Evolutionary conservation across 805 yeast species (phyloP).

Genomic region (Pichia ethanolica): DNA sequence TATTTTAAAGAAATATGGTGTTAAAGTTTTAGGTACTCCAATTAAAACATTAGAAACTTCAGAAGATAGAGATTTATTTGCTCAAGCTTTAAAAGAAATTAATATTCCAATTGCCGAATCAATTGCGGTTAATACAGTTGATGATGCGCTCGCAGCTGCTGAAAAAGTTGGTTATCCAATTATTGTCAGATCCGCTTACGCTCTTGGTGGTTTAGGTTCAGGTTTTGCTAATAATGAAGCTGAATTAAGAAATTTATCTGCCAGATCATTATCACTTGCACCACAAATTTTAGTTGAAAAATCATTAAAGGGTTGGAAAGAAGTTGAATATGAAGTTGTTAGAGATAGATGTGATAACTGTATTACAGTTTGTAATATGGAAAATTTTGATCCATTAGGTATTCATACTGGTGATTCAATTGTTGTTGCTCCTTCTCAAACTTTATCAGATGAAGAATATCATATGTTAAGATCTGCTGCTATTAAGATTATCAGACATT

Average conservation of each 20-base stretch:
- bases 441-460: constrained; percentile 92
- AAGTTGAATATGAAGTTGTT: constrained; percentile 96
- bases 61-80: constrained; percentile 95
- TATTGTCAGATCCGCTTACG: constrained; percentile 95
- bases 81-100: constrained; percentile 91
- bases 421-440: constrained; percentile 98
- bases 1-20: constrained; percentile 79
- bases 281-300: constrained; percentile 96
- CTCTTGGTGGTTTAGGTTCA: constrained; percentile 95
- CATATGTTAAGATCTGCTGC: constrained; percentile 98
- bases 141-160: constrained; percentile 91
- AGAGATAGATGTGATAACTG: constrained; percentile 95
- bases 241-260: constrained; percentile 80
- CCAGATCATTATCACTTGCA: constrained; percentile 81
- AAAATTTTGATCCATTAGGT: constrained; percentile 96
- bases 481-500: constrained; percentile 91
- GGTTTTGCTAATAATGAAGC: constrained; percentile 84
- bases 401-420: constrained; percentile 98
- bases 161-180: constrained; percentile 85
- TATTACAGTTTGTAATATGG: constrained; percentile 98
- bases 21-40: constrained; percentile 96
- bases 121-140: constrained; percentile 88
- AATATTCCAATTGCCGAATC: constrained; percentile 96
- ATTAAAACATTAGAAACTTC: constrained; percentile 92
- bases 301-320: constrained; percentile 98